Evolutionary conservation across 805 yeast species (phyloP), one percentile per base, ranked within the genome.

Genomic region (Clavispora santaluciae): DNA sequence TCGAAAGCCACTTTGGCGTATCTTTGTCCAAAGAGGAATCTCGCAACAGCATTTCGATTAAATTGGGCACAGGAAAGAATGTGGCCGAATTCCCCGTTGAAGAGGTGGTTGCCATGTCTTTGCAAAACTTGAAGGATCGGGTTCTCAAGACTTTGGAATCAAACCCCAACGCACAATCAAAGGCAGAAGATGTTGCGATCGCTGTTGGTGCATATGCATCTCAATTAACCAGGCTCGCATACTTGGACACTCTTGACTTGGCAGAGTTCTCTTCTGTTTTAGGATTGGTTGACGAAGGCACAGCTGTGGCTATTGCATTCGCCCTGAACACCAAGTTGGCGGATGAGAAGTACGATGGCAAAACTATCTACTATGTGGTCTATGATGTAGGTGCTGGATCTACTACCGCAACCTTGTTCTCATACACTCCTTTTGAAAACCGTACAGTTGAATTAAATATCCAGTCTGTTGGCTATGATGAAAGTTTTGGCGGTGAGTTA

Each of bases 321-420:
- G 86, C 87, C 1, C 71, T 85, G 23, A 72, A 75, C 34, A 75
- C 75, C 45, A 61, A 63, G 25, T 56, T 60, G 6, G 60, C 59
- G 3, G 51, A 55, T 16, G 72, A 70, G 3, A 65, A 65, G 35
- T 61, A 55, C 41, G 51, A 57, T 26, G 62, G 50, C 25, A 49
- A 44, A 22, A 74, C 70, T 41, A 78, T 78, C 51, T 73, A 79
- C 54, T 86, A 86, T 56, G 57, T 88, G 37, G 75, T 93, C 25
- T 88, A 83, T 57, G 99, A 93, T 60, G 77, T 86, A 76, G 99
- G 99, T 35, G 91, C 96, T 5, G 95, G 95, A 1, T 82, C 95
- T 1, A 85, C 95, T 0, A 78, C 82, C 41, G 95, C 95, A 1
- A 85, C 98, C 0, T 65, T 93, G n/a, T 77, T 89, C 38, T 79